phyloP scores from a whole-genome alignment of 805 yeast species.

The Isabelozyma pseudorhagii region DNA sequence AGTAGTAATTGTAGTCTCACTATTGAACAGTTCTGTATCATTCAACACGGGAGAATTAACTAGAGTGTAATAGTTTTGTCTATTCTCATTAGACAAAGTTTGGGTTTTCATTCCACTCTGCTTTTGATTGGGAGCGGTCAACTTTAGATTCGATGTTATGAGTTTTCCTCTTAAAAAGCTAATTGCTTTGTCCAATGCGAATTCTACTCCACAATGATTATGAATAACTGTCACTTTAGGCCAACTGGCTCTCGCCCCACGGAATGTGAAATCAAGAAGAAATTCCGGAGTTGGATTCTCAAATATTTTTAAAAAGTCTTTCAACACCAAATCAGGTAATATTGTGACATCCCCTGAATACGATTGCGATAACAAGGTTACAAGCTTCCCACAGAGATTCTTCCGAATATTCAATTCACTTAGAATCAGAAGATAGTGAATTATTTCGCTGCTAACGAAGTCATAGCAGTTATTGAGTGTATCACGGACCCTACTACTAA shows the following conservation, averaged over 20 bases:
- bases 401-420: conserved; percentile 76
- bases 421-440: conserved; percentile 71
- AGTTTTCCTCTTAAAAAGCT: conserved; percentile 61
- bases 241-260: conserved; percentile 95
- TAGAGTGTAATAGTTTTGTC: conserved; percentile 8
- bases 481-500: conserved; percentile 52
- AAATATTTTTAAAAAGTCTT: conserved; percentile 61
- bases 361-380: conserved; percentile 76
- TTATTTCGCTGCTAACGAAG: conserved; percentile 63
- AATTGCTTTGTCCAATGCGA: conserved; percentile 80
- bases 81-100: not conserved
- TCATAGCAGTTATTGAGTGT: conserved; percentile 53
- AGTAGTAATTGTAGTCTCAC: not conserved
- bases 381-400: conserved; percentile 67
- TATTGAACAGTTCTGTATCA: conserved; percentile 1
- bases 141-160: conserved; percentile 28
- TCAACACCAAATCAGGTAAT: conserved; percentile 65
- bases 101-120: not conserved
- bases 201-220: conserved; percentile 88
- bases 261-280: conserved; percentile 60
- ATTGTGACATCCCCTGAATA: conserved; percentile 95
- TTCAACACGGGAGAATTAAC: conserved; percentile 21
- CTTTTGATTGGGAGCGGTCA: not conserved
- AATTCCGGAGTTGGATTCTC: conserved; percentile 81
- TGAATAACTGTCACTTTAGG: conserved; percentile 81